Percentiles rank a stretch among this genome's conserved stretches.
Conservation (phyloP, 768 basidiomycete genomes). For the Boletales sp. region DNA sequence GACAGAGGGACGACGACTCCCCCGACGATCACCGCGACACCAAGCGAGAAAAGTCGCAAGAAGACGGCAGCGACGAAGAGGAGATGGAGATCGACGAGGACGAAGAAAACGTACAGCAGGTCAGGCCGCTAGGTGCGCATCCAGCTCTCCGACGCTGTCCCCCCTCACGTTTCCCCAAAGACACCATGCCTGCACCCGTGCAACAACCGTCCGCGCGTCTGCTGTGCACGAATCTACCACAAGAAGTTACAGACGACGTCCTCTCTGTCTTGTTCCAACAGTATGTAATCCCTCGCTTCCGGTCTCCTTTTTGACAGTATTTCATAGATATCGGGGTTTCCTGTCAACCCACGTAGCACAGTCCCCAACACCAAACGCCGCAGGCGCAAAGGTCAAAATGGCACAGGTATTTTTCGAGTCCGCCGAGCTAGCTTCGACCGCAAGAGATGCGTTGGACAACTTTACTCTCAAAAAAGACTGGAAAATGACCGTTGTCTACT, state of each 20-base stretch:
- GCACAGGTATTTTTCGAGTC: constrained; percentile 79
- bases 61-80: constrained; percentile 66
- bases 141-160: constrained; percentile 4
- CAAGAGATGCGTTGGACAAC: constrained; percentile 80
- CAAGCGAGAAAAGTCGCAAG: constrained; percentile 70
- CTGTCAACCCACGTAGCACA: constrained; percentile 64
- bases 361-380: constrained; percentile 64
- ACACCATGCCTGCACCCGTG: constrained; percentile 42
- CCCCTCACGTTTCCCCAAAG: constrained; percentile 23
- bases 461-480: constrained; percentile 86
- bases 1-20: constrained; percentile 60
- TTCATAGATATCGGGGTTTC: constrained; percentile 77
- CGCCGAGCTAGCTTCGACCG: constrained; percentile 66
- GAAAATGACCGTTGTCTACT: constrained; percentile 77
- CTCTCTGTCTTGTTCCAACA: constrained; percentile 88
- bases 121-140: constrained; percentile 45
- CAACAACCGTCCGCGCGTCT: constrained; percentile 60
- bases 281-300: constrained; percentile 46
- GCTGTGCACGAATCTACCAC: constrained; percentile 82
- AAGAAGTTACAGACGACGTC: constrained; percentile 86
- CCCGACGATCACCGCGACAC: constrained; percentile 49
- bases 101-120: constrained; percentile 51
- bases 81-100: constrained; percentile 97
- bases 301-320: neutral
- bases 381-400: constrained; percentile 68